Conservation (phyloP, 768 basidiomycete species). For the Coprinopsis cinerea region DNA sequence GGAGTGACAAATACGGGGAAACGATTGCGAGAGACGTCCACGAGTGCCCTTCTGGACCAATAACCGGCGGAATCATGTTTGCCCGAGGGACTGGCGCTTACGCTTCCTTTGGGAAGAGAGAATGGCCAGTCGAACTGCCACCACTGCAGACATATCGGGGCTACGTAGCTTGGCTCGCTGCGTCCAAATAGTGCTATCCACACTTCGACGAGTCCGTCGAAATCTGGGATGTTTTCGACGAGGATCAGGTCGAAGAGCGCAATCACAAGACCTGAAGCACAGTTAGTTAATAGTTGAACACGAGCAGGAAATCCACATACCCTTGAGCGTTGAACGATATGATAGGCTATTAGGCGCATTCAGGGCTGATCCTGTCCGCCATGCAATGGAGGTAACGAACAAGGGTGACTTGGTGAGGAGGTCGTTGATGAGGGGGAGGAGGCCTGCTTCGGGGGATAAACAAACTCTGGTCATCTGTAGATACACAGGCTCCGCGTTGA, state of each 20-base stretch:
- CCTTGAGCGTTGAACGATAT: slow-evolving; percentile 80
- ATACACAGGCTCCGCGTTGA: slow-evolving; percentile 53
- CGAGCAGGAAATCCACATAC: slow-evolving; percentile 31
- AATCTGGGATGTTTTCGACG: slow-evolving; percentile 73
- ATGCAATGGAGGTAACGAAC: slow-evolving; percentile 69
- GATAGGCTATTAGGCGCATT: slow-evolving; percentile 75
- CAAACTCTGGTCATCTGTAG: slow-evolving; percentile 53
- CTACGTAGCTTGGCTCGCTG: slow-evolving; percentile 59
- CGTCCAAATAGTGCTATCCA: slow-evolving; percentile 80
- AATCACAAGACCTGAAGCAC: slow-evolving; percentile 62
- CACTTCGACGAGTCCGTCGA: slow-evolving; percentile 63
- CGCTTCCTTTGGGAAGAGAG: slow-evolving; percentile 20
- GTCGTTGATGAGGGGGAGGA: slow-evolving; percentile 51
- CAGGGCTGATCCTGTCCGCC: slow-evolving; percentile 60
- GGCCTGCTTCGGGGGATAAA: slow-evolving; percentile 50
- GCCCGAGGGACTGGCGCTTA: background rate
- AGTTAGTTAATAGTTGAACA: slow-evolving; percentile 7
- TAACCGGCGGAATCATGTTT: background rate
- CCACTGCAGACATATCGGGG: slow-evolving; percentile 71
- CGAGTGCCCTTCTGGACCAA: slow-evolving; percentile 60
- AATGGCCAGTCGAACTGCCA: slow-evolving; percentile 76
- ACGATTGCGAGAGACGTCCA: slow-evolving; percentile 75
- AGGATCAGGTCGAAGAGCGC: slow-evolving; percentile 68
- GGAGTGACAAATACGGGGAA: slow-evolving; percentile 78
- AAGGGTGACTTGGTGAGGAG: slow-evolving; percentile 67